These are phyloP conservation scores for Fusarium palustre DNA, from an alignment of 2,329 filamentous ascomycete genomes.

Conservation along the genomic window DNA sequence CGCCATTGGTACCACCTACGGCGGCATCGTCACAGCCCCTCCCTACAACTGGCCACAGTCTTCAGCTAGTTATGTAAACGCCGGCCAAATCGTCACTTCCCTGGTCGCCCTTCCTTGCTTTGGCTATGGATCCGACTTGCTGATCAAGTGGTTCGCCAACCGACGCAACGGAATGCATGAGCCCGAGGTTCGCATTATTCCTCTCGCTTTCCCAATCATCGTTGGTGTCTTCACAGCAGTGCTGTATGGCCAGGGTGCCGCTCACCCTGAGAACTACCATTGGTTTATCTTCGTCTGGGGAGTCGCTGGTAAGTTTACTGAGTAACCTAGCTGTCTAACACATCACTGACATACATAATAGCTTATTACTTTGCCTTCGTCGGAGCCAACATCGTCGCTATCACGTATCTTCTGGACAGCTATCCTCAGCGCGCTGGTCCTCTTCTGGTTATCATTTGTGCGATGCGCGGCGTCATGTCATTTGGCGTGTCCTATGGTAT, in stretches of 20 bases:
- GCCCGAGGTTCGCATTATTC: constrained; percentile 37
- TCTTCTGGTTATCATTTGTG: constrained; percentile 40
- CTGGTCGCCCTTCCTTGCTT: constrained; percentile 36
- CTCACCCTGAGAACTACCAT: constrained; percentile 19
- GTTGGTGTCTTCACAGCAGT: constrained; percentile 28
- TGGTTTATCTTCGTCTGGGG: constrained; percentile 28
- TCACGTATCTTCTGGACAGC: constrained; percentile 41
- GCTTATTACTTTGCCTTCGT: constrained; percentile 25
- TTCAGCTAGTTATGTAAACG: constrained; percentile 39
- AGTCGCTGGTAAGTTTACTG: constrained; percentile 4
- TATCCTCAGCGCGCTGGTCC: constrained; percentile 40
- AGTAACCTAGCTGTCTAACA: background rate
- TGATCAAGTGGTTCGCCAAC: constrained; percentile 40
- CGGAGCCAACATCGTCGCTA: constrained; percentile 39
- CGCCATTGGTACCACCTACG: constrained; percentile 41
- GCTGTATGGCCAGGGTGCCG: constrained; percentile 12
- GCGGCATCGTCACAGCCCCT: constrained; percentile 28
- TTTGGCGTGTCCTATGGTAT: constrained; percentile 42
- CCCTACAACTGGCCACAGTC: constrained; percentile 40
- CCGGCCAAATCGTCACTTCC: constrained; percentile 38
- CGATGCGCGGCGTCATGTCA: constrained; percentile 37
- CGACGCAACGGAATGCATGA: constrained; percentile 38
- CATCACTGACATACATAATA: background rate
- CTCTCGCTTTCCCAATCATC: constrained; percentile 36
- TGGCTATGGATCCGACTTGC: constrained; percentile 36